phyloP scores from a whole-genome alignment of 331 rosid genomes.

The Arachis monticola region DNA sequence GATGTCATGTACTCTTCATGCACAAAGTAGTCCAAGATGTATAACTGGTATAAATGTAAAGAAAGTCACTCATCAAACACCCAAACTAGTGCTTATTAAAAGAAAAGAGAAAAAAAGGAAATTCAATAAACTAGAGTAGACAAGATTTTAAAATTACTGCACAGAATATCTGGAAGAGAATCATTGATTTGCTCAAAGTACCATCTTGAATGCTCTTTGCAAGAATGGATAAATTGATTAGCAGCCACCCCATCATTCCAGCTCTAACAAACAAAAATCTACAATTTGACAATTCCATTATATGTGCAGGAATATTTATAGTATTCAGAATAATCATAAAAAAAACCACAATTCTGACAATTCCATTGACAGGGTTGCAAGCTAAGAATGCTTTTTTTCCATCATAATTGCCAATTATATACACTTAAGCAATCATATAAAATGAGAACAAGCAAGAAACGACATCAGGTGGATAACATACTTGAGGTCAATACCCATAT shows the following conservation, averaged over 20 bases:
- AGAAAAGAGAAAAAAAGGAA: no score
- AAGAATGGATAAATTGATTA: constrained; percentile 81
- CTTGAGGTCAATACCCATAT: constrained; percentile 95
- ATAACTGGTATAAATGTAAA: constrained; percentile 58
- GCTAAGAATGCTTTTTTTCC: background rate
- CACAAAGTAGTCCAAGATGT: constrained; percentile 87
- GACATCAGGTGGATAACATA: constrained; percentile 56
- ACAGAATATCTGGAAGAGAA: constrained; percentile 84
- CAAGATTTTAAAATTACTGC: constrained; percentile 59
- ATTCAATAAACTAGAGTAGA: background rate
- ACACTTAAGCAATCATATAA: background rate
- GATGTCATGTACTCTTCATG: constrained; percentile 99
- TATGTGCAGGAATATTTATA: constrained; percentile 13
- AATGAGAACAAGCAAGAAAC: constrained; percentile 33
- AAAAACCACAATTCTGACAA: background rate
- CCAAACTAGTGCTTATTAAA: background rate
- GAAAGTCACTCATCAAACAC: constrained; percentile 34
- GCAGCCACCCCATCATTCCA: constrained; percentile 98
- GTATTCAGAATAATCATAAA: constrained; percentile 24
- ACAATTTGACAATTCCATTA: constrained; percentile 42
- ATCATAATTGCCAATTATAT: constrained; percentile 12
- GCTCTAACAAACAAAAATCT: constrained; percentile 99
- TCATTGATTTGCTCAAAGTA: constrained; percentile 72
- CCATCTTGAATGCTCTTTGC: constrained; percentile 70
- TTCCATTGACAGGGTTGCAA: background rate